These are phyloP conservation scores for Bruguiera parviflora DNA, from an alignment of 345 rosid genomes.

Conservation along the genomic window DNA sequence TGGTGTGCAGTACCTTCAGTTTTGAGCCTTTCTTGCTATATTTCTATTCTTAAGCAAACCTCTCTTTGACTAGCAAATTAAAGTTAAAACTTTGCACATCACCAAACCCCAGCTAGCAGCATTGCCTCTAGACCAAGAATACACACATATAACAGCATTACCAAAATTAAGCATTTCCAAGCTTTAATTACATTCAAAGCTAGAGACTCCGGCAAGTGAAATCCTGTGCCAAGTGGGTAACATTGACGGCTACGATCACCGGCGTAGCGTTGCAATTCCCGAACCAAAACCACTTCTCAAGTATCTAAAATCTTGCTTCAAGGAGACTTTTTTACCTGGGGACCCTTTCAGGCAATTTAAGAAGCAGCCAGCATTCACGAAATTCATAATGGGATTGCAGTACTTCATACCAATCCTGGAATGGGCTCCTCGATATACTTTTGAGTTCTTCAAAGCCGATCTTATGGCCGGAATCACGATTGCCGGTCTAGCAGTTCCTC, in stretches of 20 bases:
- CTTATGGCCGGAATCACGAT: slow-evolving; percentile 49
- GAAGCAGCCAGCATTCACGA: slow-evolving; percentile 34
- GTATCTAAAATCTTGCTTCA: slow-evolving; percentile 28
- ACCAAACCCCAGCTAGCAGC: too few relatives aligned
- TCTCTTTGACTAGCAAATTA: too few relatives aligned
- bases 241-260: slow-evolving; percentile 2
- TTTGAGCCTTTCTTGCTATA: too few relatives aligned
- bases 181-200: neutral
- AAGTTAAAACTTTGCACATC: too few relatives aligned
- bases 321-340: slow-evolving; percentile 49
- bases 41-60: too few relatives aligned
- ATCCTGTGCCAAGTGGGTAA: slow-evolving; percentile 5
- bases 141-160: too few relatives aligned
- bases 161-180: neutral
- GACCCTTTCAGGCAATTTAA: slow-evolving; percentile 46
- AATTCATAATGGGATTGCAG: slow-evolving; percentile 36
- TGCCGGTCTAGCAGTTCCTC: slow-evolving; percentile 59
- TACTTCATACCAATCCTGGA: slow-evolving; percentile 41
- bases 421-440: slow-evolving; percentile 45
- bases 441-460: slow-evolving; percentile 36
- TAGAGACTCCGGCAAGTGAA: neutral
- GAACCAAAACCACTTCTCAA: slow-evolving; percentile 32
- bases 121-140: too few relatives aligned
- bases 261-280: slow-evolving; percentile 29
- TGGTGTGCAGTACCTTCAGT: too few relatives aligned